Evolutionary conservation across 2,329 filamentous ascomycete genomes (phyloP).

Genomic region (Thielaviopsis ethacetica): DNA sequence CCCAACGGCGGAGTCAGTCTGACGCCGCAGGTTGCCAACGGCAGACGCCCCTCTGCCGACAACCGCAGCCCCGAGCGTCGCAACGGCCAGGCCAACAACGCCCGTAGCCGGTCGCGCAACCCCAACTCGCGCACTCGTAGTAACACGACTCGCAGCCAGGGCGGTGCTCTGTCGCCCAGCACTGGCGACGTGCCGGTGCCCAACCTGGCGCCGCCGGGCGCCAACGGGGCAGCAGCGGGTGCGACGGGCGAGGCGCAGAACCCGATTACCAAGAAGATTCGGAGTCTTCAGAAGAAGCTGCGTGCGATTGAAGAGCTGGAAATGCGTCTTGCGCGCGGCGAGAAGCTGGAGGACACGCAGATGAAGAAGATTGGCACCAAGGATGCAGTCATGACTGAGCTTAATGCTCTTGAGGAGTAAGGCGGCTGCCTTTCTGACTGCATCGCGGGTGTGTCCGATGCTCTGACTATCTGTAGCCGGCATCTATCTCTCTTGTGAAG

Average conservation of each 20-base stretch:
- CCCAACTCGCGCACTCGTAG: constrained; percentile 32
- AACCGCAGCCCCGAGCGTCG: constrained; percentile 52
- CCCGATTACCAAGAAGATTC: constrained; percentile 85
- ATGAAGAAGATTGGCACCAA: constrained; percentile 97
- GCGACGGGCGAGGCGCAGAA: constrained; percentile 34
- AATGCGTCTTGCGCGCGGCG: constrained; percentile 84
- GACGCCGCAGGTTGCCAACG: constrained; percentile 28
- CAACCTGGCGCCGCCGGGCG: constrained; percentile 14
- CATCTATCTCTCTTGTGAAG: no score
- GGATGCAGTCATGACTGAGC: constrained; percentile 64
- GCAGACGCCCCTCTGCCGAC: constrained; percentile 23
- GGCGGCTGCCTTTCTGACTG: background rate
- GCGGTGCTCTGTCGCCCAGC: background rate
- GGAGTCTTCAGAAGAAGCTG: constrained; percentile 90
- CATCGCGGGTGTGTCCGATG: background rate
- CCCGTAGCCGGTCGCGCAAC: constrained; percentile 39
- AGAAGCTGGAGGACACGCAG: constrained; percentile 96
- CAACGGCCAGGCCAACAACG: constrained; percentile 21
- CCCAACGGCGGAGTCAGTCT: constrained; percentile 30
- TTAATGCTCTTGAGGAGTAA: constrained; percentile 40
- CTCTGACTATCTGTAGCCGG: no score
- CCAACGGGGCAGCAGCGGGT: constrained; percentile 28
- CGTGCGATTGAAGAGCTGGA: constrained; percentile 95
- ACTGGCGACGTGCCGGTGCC: background rate
- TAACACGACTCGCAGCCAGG: constrained; percentile 28